Base-by-base conservation (phyloP, 345 rosid genomes). In the Conringia planisiliqua region DNA sequence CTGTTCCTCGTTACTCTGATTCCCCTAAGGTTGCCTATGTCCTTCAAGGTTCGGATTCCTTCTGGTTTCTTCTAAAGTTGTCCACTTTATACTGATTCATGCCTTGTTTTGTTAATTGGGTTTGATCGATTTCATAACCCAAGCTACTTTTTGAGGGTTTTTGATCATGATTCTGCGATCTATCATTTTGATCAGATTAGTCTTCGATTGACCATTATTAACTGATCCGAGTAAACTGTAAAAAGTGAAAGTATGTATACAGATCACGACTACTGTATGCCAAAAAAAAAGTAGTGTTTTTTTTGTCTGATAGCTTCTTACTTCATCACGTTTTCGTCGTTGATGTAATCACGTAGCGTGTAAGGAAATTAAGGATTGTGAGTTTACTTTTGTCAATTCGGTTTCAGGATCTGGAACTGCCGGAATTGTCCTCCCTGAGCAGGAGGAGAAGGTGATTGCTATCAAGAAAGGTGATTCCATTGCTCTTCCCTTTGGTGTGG, bases 1-100 rank as follows among this genome's bases (percentile, higher is more conserved):
- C 93, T 63, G 83, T 90, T 47, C 98, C 97, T 74, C 80, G 87
- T 16, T 94, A 94, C 84, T 87, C 89, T 66, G 96, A 94, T 78
- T 94, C 97, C 13, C 77, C 92, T 2, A 91, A 86, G 74, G 94
- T 94, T 55, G 98, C 97, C 42, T 89, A 94, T 70, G 96, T 91
- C 57, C 97, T 94, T 64, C 95, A 84, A 82, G 98, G 97, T 94
- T 76, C 16, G 78, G 6, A 2, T 50, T 50, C 22, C 20, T 18
- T 48, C 30, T 24, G 3, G 33, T 51, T 13, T 12, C 43, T 30
- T n/a, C 22, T 7, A 58, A 67, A 48, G 52, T 18, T 13, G 17
- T 47, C 8, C 14, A 4, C 47, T 48, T 51, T 69, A 32, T 22
- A 22, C 1, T 13, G 24, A 9, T 58, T 27, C 47, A 14, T 46